Evolutionary conservation across 805 yeast species (phyloP).

Genomic region (Wickerhamomyces strasburgensis): DNA sequence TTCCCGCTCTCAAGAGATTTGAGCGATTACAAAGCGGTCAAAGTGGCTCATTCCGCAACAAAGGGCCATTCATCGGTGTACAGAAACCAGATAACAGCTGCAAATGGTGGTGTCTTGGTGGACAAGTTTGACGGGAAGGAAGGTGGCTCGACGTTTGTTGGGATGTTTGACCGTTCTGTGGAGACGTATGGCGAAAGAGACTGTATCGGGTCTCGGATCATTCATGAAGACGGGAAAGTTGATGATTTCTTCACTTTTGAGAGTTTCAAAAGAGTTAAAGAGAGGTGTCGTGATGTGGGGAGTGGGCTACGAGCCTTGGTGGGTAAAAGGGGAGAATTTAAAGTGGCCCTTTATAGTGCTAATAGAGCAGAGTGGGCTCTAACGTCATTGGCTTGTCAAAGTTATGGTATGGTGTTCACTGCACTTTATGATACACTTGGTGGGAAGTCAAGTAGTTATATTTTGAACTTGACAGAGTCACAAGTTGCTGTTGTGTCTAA

Average conservation of each 20-base stretch:
- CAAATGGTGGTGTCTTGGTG: conserved; percentile 1
- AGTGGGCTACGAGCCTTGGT: conserved; percentile 41
- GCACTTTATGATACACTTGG: conserved; percentile 55
- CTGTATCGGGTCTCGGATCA: conserved; percentile 34
- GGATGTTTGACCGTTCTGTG: conserved; percentile 16
- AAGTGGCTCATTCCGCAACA: conserved; percentile 4
- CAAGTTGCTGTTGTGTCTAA: conserved; percentile 53
- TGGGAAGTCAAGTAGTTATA: conserved; percentile 55
- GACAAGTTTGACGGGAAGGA: conserved; percentile 3
- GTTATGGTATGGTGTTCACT: conserved; percentile 36
- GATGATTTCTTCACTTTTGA: conserved; percentile 37
- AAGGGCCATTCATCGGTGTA: conserved; percentile 9
- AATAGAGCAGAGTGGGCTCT: conserved; percentile 67
- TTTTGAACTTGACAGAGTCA: conserved; percentile 53
- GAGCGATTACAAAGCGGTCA: conserved; percentile 4
- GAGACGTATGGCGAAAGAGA: conserved; percentile 22
- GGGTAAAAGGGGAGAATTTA: conserved; percentile 32
- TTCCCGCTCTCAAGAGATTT: not conserved
- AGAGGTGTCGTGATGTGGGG: conserved; percentile 43
- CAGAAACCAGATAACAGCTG: conserved; percentile 1
- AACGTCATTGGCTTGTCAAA: conserved; percentile 50
- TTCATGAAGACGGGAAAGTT: conserved; percentile 31
- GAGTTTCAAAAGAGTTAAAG: conserved; percentile 35
- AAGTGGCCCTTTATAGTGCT: conserved; percentile 49
- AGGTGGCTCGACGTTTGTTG: conserved; percentile 5